phyloP scores from a whole-genome alignment of 2,329 filamentous ascomycete genomes.

The Colletotrichum sp. region DNA sequence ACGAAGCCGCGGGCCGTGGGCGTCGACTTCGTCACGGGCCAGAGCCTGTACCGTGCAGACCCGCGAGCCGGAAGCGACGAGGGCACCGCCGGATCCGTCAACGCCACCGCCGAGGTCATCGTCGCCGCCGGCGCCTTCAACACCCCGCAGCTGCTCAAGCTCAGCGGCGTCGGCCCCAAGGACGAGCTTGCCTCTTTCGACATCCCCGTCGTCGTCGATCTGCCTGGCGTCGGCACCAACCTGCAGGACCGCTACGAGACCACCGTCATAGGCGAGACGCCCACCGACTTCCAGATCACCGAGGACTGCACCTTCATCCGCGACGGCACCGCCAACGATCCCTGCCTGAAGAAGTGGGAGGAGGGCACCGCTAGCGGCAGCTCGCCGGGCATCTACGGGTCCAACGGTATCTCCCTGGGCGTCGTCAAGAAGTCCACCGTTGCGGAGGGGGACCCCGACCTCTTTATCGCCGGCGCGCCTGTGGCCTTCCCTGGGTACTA shows the following conservation, averaged over 20 bases:
- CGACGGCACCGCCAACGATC: slow-evolving; percentile 29
- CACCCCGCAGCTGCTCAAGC: slow-evolving; percentile 50
- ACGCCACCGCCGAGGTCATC: slow-evolving; percentile 49
- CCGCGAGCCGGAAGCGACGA: slow-evolving; percentile 36
- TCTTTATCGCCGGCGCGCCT: slow-evolving; percentile 33
- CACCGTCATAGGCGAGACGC: slow-evolving; percentile 23
- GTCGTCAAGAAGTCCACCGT: slow-evolving; percentile 34
- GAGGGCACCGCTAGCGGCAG: slow-evolving; percentile 15
- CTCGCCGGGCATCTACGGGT: slow-evolving; percentile 34
- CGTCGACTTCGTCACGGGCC: slow-evolving; percentile 46
- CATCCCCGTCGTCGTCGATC: slow-evolving; percentile 58
- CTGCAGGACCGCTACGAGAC: slow-evolving; percentile 33
- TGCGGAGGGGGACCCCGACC: slow-evolving; percentile 28
- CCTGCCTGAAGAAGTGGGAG: slow-evolving; percentile 38
- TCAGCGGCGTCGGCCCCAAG: slow-evolving; percentile 48
- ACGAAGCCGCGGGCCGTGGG: slow-evolving; percentile 41
- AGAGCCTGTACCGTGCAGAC: slow-evolving; percentile 46
- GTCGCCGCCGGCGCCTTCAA: slow-evolving; percentile 52
- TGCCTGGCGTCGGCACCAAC: slow-evolving; percentile 68
- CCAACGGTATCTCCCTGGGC: slow-evolving; percentile 35
- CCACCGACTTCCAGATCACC: slow-evolving; percentile 30
- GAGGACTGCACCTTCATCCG: slow-evolving; percentile 32
- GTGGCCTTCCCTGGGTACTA: slow-evolving; percentile 31
- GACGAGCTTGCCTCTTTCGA: slow-evolving; percentile 41
- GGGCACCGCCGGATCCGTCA: slow-evolving; percentile 26